Base-by-base conservation (phyloP, 495 filamentous ascomycete genomes). In the Penicillium mononematosum region DNA sequence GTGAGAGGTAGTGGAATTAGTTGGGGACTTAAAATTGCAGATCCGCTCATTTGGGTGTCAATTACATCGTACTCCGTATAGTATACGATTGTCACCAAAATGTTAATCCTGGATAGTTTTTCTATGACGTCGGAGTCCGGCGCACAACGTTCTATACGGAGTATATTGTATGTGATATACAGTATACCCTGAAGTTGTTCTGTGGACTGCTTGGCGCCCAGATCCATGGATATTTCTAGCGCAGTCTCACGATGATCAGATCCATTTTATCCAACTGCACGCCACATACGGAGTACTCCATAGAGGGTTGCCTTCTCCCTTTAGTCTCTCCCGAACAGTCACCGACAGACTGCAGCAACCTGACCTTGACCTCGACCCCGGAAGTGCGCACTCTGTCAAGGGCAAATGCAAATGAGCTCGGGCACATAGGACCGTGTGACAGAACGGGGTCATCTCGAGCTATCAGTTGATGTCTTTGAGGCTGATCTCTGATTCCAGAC, bases 401-500 rank as follows among this genome's bases (percentile, higher is more conserved):
- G 17, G 25, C 19, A 54, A 24, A 55, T 46, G 12, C 39, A 53
- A 46, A 19, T 29, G 50, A 11, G 16, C 52, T 46, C 43, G 20
- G 22, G 32, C 42, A 17, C 43, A n/a, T 11, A 16, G 51, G 19
- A 24, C 52, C 52, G 43, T 46, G 52, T 55, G 52, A 46, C 52
- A 38, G 22, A 53, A 53, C n/a, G n/a, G 29, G 12, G 32, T 55
- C 29, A 45, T 54, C 32, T 34, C 8, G 42, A 45, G n/a, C 52
- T 29, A 55, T 55, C 52, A 55, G 52, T 55, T 55, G 52, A 54
- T 46, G 52, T 29, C 16, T 50, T 46, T 46, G 52, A 54, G 52
- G 52, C 52, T 55, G 42, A 39, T 55, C 32, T 32, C 29, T n/a
- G 43, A 41, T 39, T 55, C 43, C 31, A 55, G 52, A 47, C 52